These are phyloP conservation scores for Sedum album DNA, from an alignment of 164 flowering plant species.

Conservation along the genomic window DNA sequence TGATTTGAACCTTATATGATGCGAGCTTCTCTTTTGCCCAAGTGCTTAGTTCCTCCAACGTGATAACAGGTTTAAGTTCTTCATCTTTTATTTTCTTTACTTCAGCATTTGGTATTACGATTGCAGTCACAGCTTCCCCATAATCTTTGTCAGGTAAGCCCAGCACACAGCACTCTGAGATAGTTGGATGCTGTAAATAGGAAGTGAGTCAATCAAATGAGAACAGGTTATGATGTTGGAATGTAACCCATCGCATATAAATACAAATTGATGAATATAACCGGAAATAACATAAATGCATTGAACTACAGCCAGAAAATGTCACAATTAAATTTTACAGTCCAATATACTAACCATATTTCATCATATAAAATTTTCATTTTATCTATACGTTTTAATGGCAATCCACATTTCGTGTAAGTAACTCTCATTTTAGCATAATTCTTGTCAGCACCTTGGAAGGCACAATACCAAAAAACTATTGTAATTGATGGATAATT, in stretches of 20 bases:
- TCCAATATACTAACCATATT: background rate
- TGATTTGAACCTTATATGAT: slow-evolving; percentile 67
- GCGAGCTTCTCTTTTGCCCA: slow-evolving; percentile 97
- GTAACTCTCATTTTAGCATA: background rate
- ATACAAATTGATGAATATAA: background rate
- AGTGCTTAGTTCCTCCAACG: slow-evolving; percentile 56
- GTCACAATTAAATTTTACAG: background rate
- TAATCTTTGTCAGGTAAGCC: slow-evolving; percentile 83
- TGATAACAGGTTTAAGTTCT: slow-evolving; percentile 56
- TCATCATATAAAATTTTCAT: background rate
- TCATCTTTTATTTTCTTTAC: slow-evolving; percentile 41
- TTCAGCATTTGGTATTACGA: slow-evolving; percentile 55
- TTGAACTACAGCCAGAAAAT: background rate
- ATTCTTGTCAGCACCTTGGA: background rate
- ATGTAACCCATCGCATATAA: no score
- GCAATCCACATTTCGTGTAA: background rate
- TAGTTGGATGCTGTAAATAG: slow-evolving; percentile 58
- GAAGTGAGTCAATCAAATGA: background rate
- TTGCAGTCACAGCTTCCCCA: slow-evolving; percentile 78
- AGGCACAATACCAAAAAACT: background rate
- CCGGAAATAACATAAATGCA: background rate
- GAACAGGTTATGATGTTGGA: background rate
- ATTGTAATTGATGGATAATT: background rate
- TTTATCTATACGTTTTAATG: background rate
- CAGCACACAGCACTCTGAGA: slow-evolving; percentile 84